Conservation (phyloP, 441 rosid genomes). For the Flueggea neowawraea region DNA sequence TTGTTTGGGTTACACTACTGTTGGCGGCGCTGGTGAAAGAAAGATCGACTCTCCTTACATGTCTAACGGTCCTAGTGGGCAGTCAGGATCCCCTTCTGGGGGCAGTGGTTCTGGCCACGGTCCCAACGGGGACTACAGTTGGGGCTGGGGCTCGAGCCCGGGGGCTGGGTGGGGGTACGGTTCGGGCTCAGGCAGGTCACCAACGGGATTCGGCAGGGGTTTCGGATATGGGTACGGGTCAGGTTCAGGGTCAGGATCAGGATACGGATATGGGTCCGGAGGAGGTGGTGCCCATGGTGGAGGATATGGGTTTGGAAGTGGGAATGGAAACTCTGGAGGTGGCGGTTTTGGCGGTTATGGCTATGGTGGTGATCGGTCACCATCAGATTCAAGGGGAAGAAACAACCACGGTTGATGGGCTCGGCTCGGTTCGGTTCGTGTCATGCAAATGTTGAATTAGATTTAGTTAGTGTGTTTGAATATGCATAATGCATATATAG, state of each 20-base stretch:
- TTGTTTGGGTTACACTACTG: slow-evolving; percentile 13
- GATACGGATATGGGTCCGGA: slow-evolving; percentile 68
- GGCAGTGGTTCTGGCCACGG: slow-evolving; percentile 63
- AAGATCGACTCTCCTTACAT: slow-evolving; percentile 13
- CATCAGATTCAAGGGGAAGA: slow-evolving; percentile 4
- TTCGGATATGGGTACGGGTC: slow-evolving; percentile 70
- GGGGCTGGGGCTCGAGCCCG: slow-evolving; percentile 91
- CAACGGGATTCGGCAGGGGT: slow-evolving; percentile 72
- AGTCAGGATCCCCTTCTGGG: slow-evolving; percentile 34
- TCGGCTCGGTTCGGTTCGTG: neutral
- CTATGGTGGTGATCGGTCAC: slow-evolving; percentile 38
- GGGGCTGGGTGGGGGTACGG: slow-evolving; percentile 81
- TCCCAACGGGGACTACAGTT: slow-evolving; percentile 69
- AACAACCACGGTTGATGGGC: slow-evolving; percentile 25
- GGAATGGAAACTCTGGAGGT: slow-evolving; percentile 30
- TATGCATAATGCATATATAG: no score
- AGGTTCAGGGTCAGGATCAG: slow-evolving; percentile 71
- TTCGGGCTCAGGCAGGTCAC: slow-evolving; percentile 70
- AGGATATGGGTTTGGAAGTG: slow-evolving; percentile 60
- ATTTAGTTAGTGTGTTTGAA: no score
- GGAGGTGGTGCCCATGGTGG: slow-evolving; percentile 67
- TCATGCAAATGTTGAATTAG: no score
- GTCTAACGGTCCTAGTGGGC: slow-evolving; percentile 24
- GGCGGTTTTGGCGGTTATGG: slow-evolving; percentile 36
- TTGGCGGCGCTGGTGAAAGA: slow-evolving; percentile 4